These are phyloP conservation scores for Curvularia lunata DNA, from an alignment of 2,329 filamentous ascomycete genomes.

Conservation along the genomic window DNA sequence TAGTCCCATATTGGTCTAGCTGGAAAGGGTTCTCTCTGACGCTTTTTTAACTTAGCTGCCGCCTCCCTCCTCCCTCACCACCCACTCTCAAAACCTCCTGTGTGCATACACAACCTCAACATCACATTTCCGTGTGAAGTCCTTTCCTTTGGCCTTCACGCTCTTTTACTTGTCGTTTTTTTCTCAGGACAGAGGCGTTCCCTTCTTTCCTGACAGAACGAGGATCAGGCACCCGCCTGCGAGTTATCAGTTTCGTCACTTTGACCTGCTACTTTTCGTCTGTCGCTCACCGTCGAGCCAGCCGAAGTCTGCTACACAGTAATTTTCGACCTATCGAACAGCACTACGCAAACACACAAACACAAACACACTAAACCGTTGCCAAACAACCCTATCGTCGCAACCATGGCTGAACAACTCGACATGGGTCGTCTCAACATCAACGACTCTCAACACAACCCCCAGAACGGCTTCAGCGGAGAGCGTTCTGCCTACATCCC, in stretches of 20 bases:
- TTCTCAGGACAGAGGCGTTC: constrained; percentile 45
- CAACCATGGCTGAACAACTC: constrained; percentile 64
- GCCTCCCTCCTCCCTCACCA: constrained; percentile 32
- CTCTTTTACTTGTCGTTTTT: constrained; percentile 50
- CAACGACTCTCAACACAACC: constrained; percentile 68
- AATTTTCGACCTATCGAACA: constrained; percentile 26
- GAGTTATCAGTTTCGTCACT: constrained; percentile 41
- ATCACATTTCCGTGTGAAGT: constrained; percentile 48
- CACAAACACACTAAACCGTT: background rate
- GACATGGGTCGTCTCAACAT: constrained; percentile 80
- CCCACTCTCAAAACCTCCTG: constrained; percentile 38
- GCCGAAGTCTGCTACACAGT: constrained; percentile 30
- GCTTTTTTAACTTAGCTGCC: constrained; percentile 31
- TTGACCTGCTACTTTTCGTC: constrained; percentile 36
- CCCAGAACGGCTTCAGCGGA: constrained; percentile 54
- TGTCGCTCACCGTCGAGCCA: constrained; percentile 42
- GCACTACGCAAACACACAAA: constrained; percentile 8
- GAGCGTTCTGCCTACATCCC: constrained; percentile 80
- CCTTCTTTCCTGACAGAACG: constrained; percentile 47
- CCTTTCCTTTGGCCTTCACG: constrained; percentile 51
- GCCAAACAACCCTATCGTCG: constrained; percentile 16
- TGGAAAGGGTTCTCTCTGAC: constrained; percentile 27
- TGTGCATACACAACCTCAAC: constrained; percentile 41
- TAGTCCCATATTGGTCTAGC: constrained; percentile 21
- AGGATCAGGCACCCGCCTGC: constrained; percentile 52